phyloP scores from a whole-genome alignment of 164 flowering plant genomes.

The Chimonanthus praecox region DNA sequence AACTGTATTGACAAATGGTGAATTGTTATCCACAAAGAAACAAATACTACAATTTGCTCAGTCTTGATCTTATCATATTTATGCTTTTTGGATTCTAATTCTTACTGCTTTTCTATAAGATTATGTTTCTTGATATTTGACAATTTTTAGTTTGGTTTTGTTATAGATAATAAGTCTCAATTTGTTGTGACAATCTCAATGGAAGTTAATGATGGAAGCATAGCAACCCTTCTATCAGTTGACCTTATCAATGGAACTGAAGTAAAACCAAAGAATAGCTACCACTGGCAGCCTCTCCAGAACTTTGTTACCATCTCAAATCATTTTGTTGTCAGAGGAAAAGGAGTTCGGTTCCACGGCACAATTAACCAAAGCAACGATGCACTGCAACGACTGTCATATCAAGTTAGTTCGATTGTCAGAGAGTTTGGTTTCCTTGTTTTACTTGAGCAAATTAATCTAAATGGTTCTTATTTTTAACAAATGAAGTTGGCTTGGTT shows the following conservation, averaged over 20 bases:
- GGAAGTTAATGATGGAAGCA: conserved; percentile 62
- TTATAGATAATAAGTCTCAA: conserved; percentile 49
- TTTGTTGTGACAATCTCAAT: conserved; percentile 58
- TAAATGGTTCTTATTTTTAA: too few species aligned
- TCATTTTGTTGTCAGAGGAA: conserved; percentile 59
- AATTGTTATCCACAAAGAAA: too few species aligned
- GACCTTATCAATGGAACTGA: conserved; percentile 62
- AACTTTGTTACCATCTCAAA: conserved; percentile 72
- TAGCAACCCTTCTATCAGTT: conserved; percentile 52
- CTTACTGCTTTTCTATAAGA: background rate
- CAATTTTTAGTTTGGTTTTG: background rate
- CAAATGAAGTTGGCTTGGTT: too few species aligned
- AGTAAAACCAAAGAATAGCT: conserved; percentile 46
- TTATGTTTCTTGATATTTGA: background rate
- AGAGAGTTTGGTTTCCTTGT: background rate
- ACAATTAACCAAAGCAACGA: conserved; percentile 57
- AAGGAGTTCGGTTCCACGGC: conserved; percentile 66
- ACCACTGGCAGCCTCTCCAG: conserved; percentile 84
- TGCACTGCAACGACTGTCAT: conserved; percentile 49
- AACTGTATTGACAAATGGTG: too few species aligned
- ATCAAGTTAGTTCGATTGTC: conserved; percentile 44
- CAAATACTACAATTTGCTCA: too few species aligned
- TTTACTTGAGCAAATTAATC: background rate
- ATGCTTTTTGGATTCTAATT: too few species aligned
- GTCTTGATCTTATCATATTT: too few species aligned